Evolutionary conservation across 2,329 filamentous ascomycete species (phyloP), one percentile per base, ranked within the genome.

Genomic region (Pseudogymnoascus sp.): DNA sequence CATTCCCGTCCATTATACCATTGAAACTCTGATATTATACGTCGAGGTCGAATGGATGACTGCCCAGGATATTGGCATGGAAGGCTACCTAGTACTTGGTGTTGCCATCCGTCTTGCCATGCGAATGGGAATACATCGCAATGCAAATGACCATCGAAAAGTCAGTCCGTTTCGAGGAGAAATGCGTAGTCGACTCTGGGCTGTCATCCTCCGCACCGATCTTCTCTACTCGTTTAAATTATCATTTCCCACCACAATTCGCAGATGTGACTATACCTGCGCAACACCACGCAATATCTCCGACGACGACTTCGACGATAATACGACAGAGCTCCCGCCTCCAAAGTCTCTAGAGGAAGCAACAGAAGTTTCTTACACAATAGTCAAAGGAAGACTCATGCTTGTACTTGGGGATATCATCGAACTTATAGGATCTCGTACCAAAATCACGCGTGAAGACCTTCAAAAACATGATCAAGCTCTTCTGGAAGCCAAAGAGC

Each of bases 1-100:
- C 2, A 59, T 61, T 19, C 65, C 65, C 2, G 62, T 63, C 4
- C 23, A 31, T 11, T 63, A 67, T 23, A 67, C 65, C 4, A 44
- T 67, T 26, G 64, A 65, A 28, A 62, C 62, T 10, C 21, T 67
- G 8, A 59, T 67, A 11, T 33, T 65, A 8, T 64, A 65, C 26
- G 40, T 64, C 13, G 31, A 65, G 50, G 42, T 60, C n/a, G 64
- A 67, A 59, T 64, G 65, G 64, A 61, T 67, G 19, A 64, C 35
- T 1, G 38, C 62, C 3, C 65, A 35, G 33, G 62, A 67, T 64
- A 33, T 17, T 21, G 50, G 31, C 2, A 63, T 66, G 44, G 65
- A 66, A 23, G 60, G 47, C 10, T 62, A 47, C 21, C 9, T 65
- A 4, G 31, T 66, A 23, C 62, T 66, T 38, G 64, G 64, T 4